Evolutionary conservation across 2,329 filamentous ascomycete genomes (phyloP).

Genomic region (Exserohilum turcica): DNA sequence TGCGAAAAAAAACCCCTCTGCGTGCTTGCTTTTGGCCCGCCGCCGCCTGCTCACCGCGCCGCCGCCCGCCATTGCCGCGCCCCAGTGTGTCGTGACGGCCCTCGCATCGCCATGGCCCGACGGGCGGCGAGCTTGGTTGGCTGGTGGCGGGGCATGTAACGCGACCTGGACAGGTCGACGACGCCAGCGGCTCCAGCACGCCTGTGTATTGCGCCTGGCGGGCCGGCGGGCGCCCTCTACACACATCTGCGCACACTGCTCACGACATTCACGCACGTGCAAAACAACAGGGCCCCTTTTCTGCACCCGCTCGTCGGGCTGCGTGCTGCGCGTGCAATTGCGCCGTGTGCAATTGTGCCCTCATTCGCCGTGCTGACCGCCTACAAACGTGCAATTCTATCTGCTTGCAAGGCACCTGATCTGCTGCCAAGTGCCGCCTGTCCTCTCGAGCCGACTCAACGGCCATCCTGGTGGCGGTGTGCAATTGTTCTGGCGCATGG

Average conservation of each 20-base stretch:
- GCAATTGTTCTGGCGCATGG: background rate
- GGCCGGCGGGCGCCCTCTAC: background rate
- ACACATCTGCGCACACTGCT: background rate
- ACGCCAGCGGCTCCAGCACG: background rate
- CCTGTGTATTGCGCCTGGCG: background rate
- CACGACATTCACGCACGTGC: slow-evolving; percentile 2
- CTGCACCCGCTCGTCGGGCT: background rate
- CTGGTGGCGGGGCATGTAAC: slow-evolving; percentile 9
- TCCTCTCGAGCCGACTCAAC: background rate
- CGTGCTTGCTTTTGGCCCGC: slow-evolving; percentile 6
- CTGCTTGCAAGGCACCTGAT: background rate
- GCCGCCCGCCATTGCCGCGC: background rate
- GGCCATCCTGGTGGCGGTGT: background rate
- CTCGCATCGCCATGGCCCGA: background rate
- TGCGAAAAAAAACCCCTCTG: background rate
- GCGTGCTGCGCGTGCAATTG: slow-evolving; percentile 11
- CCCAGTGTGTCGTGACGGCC: background rate
- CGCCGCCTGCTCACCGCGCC: background rate
- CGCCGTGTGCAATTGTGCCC: slow-evolving; percentile 10
- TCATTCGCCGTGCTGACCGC: slow-evolving; percentile 6
- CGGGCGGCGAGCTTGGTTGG: background rate
- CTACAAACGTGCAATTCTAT: slow-evolving; percentile 11
- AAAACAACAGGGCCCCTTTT: background rate
- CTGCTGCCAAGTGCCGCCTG: background rate
- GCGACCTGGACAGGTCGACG: slow-evolving; percentile 8